phyloP scores from a whole-genome alignment of 2,329 filamentous ascomycete species.

The Trichoderma harzianum region DNA sequence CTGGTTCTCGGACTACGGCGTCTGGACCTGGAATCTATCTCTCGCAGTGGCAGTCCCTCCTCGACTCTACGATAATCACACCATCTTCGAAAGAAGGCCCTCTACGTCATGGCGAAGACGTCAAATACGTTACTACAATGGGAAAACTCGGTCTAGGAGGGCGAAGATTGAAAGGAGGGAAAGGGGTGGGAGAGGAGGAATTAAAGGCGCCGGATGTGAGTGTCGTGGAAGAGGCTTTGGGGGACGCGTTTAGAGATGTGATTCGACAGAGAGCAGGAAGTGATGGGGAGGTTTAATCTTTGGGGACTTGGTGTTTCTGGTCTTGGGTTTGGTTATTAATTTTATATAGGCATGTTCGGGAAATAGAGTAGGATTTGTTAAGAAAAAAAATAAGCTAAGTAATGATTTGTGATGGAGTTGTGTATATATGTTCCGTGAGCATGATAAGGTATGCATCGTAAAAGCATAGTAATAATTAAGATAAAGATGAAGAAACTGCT shows the following conservation, averaged over 20 bases:
- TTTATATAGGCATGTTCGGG: neutral
- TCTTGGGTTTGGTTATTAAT: neutral
- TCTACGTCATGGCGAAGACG: constrained; percentile 52
- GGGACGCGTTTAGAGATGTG: constrained; percentile 43
- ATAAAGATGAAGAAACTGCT: neutral
- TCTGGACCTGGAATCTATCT: constrained; percentile 71
- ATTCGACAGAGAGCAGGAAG: constrained; percentile 35
- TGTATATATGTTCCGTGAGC: neutral
- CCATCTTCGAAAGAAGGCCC: constrained; percentile 45
- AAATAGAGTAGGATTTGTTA: neutral
- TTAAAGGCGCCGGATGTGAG: constrained; percentile 29
- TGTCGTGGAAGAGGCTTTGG: constrained; percentile 30
- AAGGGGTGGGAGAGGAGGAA: neutral
- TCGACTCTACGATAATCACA: constrained; percentile 68
- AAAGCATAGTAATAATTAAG: neutral
- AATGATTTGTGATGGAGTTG: neutral
- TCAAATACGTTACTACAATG: constrained; percentile 41
- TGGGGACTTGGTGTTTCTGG: neutral
- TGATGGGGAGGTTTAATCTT: neutral
- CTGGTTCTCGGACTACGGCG: constrained; percentile 23
- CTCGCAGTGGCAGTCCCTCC: constrained; percentile 65
- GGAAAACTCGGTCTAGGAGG: constrained; percentile 42
- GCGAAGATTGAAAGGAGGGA: constrained; percentile 14
- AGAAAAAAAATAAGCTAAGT: neutral
- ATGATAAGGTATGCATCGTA: neutral